These are phyloP conservation scores for Cladosporium oxysporum DNA, from an alignment of 2,329 filamentous ascomycete genomes.

Conservation along the genomic window DNA sequence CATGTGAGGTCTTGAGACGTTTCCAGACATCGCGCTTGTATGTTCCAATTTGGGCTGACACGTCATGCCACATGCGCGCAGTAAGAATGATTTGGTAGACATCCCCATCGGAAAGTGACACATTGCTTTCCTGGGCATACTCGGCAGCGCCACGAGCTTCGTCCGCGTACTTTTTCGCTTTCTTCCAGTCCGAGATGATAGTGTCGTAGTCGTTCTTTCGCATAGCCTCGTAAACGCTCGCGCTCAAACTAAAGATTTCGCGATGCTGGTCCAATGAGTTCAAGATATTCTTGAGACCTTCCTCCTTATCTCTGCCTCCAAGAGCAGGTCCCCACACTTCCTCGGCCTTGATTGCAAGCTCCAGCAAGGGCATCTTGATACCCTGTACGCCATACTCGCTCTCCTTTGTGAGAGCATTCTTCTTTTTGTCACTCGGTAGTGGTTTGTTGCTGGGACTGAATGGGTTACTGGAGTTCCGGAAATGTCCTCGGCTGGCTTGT, in stretches of 20 bases:
- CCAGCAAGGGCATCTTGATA: constrained; percentile 83
- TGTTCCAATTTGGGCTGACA: constrained; percentile 78
- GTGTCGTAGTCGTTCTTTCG: constrained; percentile 88
- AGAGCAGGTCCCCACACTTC: constrained; percentile 96
- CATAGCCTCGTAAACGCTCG: constrained; percentile 77
- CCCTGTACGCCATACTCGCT: constrained; percentile 86
- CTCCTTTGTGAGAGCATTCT: constrained; percentile 89
- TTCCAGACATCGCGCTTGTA: constrained; percentile 93
- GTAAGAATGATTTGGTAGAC: constrained; percentile 85
- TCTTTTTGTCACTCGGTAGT: constrained; percentile 61
- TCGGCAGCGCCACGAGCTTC: constrained; percentile 71
- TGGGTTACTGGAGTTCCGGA: constrained; percentile 38
- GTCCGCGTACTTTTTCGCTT: constrained; percentile 78
- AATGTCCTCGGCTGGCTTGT: constrained; percentile 59
- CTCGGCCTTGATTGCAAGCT: constrained; percentile 90
- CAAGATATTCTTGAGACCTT: constrained; percentile 76
- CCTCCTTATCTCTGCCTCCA: constrained; percentile 87
- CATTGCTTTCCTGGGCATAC: constrained; percentile 50
- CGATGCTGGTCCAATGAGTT: constrained; percentile 76
- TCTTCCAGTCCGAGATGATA: constrained; percentile 81
- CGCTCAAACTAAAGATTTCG: constrained; percentile 78
- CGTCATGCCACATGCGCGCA: constrained; percentile 92
- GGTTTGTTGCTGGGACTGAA: constrained; percentile 42
- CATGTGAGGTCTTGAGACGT: constrained; percentile 54
- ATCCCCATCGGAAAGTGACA: constrained; percentile 71